Base-by-base conservation (phyloP, 2,329 filamentous ascomycete species). In the Seiridium cupressi region DNA sequence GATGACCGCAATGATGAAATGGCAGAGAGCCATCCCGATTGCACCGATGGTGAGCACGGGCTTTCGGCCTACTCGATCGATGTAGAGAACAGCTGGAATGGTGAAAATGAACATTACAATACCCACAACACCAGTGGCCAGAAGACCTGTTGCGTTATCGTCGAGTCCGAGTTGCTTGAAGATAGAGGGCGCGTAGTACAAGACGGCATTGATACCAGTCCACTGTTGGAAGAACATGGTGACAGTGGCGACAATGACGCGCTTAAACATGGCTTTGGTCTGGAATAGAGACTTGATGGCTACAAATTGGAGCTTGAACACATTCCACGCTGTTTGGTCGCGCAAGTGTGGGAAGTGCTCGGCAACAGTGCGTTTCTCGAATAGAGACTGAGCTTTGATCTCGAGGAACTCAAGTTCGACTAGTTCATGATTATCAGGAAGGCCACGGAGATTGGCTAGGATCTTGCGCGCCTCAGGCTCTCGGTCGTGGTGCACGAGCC, bases 391-490 rank as follows among this genome's bases (percentile, higher is more conserved):
- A 0, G 90, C 89, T 72, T 91, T 91, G 75, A 94, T 93, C 71
- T 94, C 91, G n/a, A 92, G 82, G 69, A 89, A 92, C 68, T 94
- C 91, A 1, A 92, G 79, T 64, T 89, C 83, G 44, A 93, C 84
- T 0, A 91, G 81, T 60, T 91, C 86, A 68, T 92, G 83, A 63
- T 89, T 83, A 13, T 76, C 69, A 0, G 84, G 72, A 0, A 91
- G 81, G 5, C 80, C 81, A 32, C 91, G 86, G 3, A 94, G 84
- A 55, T 71, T 79, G 0, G 89, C 84, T 1, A 94, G 80, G 1
- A 87, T 85, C 8, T 71, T 70, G 13, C 84, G 83, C 0, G 88
- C 89, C 70, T 93, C 90, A 0, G 81, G 81, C 67, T 93, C 89
- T 42, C 89, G 86, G 60, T 59, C 68, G 58, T 74, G 69, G 70